A percentile compares a stretch with the other conserved stretches of the same genome.
Conservation (phyloP, 805 yeast species). For the Helenozyma rhizophorensis region DNA sequence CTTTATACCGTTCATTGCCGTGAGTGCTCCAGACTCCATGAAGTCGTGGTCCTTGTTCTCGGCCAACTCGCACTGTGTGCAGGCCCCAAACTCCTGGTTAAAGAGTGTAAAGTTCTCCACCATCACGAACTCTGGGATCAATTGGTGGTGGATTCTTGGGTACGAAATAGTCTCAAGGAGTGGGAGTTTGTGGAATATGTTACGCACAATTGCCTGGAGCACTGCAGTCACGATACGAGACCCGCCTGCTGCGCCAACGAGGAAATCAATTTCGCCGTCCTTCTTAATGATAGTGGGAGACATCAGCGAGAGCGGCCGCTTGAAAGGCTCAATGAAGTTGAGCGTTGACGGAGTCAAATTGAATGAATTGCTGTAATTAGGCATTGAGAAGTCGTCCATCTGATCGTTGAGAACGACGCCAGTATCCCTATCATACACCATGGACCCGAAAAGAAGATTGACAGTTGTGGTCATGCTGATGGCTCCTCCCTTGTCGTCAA, state of each 20-base stretch:
- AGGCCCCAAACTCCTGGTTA: constrained; percentile 31
- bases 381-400: constrained; percentile 91
- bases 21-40: constrained; percentile 31
- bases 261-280: constrained; percentile 34
- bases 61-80: constrained; percentile 36
- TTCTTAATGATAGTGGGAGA: constrained; percentile 59
- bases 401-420: constrained; percentile 84
- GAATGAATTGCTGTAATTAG: constrained; percentile 67
- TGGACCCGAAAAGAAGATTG: constrained; percentile 77
- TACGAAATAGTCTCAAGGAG: constrained; percentile 66
- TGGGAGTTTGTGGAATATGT: constrained; percentile 52
- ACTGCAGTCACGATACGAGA: constrained; percentile 80
- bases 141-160: constrained; percentile 88
- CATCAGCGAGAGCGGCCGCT: constrained; percentile 81
- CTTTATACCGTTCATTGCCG: constrained; percentile 40
- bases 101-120: constrained; percentile 51
- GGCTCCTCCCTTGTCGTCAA: constrained; percentile 72
- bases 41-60: constrained; percentile 36
- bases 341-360: constrained; percentile 75
- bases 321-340: constrained; percentile 71
- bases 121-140: constrained; percentile 64
- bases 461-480: constrained; percentile 87
- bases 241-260: constrained; percentile 94
- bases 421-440: constrained; percentile 74
- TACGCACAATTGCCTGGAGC: constrained; percentile 72